Evolutionary conservation across 1,139 yeast species (phyloP).

Genomic region (Eremothecium cymbalariae): DNA sequence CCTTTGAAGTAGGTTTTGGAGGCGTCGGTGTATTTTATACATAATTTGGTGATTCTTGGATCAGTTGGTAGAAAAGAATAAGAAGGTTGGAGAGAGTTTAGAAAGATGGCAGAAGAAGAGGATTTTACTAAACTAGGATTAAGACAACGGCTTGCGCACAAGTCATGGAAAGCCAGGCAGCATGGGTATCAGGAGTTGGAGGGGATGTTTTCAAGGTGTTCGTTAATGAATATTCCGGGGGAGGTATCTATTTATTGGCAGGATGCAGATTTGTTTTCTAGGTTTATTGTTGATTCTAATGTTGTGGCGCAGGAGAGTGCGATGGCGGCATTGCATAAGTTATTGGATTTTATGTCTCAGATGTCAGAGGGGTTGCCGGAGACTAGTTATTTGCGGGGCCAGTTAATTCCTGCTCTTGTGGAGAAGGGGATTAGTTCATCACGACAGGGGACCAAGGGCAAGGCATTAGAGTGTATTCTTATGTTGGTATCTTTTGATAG

Average conservation of each 20-base stretch:
- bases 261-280: slow-evolving; percentile 47
- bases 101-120: slow-evolving; percentile 37
- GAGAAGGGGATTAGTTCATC: slow-evolving; percentile 69
- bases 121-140: slow-evolving; percentile 60
- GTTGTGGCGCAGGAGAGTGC: slow-evolving; percentile 92
- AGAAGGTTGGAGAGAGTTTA: not conserved
- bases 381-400: slow-evolving; percentile 35
- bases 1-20: too few species aligned
- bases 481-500: slow-evolving; percentile 57
- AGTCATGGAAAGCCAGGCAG: slow-evolving; percentile 82
- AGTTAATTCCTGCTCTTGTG: slow-evolving; percentile 52
- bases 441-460: slow-evolving; percentile 66
- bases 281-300: slow-evolving; percentile 64
- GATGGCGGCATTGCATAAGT: slow-evolving; percentile 46
- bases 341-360: slow-evolving; percentile 45
- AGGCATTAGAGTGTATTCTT: slow-evolving; percentile 54
- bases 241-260: slow-evolving; percentile 45
- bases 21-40: too few species aligned
- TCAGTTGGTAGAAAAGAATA: slow-evolving; percentile 2
- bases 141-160: slow-evolving; percentile 58
- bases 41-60: too few species aligned
- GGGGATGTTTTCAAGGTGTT: slow-evolving; percentile 45
- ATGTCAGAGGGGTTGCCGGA: slow-evolving; percentile 35
- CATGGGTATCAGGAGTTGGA: slow-evolving; percentile 68
- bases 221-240: slow-evolving; percentile 31